Evolutionary conservation across 1,139 yeast species (phyloP), one percentile per base, ranked within the genome.

Genomic region (Scheffersomyces illinoinensis): DNA sequence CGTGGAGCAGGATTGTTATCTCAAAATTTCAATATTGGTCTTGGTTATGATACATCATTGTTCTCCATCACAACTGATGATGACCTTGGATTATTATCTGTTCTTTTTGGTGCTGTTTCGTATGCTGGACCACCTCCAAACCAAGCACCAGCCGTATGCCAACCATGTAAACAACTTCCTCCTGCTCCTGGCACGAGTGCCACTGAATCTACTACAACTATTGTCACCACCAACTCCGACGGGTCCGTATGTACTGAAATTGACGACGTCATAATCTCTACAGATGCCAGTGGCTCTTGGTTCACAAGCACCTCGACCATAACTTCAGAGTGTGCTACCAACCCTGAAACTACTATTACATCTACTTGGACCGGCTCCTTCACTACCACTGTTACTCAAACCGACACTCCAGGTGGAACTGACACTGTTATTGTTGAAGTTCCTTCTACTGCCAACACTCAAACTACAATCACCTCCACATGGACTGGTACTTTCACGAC

Each of bases 21-120:
- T 5, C 69, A 66, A 20, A 56, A 61, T 0, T 72, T 71, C 56
- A 55, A 62, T n/a, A 74, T 74, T 56, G 77, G 77, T 60, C 39
- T 50, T 10, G 70, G 69, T 6, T 67, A 67, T 59, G 43, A 54
- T 47, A 52, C 61, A 14, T 6, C 21, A 20, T 24, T 33, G 47
- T 64, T 66, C 50, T 7, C 17, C n/a, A 59, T 55, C 5, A 58
- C 56, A 12, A 59, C 62, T 43, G 72, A 71, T 14, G 66, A 67
- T 50, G 70, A 70, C 54, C 48, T 49, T 3, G 57, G 57, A 14
- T 49, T 61, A 4, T 26, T 33, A 10, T 33, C 55, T 18, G 46
- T 52, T n/a, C 53, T 60, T 20, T 61, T 61, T 54, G 66, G 65
- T 54, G 71, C 66, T 51, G 58, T 68, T 52, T 53, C 54, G 1